These are phyloP conservation scores for Ogataea salicorniae DNA, from an alignment of 805 yeast genomes.

Conservation along the genomic window DNA sequence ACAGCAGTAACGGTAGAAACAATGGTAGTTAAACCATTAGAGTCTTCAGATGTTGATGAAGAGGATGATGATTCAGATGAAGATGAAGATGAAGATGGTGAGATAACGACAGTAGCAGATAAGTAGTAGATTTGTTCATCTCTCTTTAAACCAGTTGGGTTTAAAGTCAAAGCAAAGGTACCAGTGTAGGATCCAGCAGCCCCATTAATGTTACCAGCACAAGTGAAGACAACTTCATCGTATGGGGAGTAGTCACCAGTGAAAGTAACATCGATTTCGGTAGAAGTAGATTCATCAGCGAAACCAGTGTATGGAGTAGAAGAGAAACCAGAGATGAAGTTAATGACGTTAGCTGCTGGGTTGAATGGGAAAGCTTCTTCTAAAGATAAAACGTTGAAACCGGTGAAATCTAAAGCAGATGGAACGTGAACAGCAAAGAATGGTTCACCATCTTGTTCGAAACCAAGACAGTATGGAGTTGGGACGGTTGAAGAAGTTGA, in stretches of 20 bases:
- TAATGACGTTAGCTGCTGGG: constrained; percentile 2
- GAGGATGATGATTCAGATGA: neutral
- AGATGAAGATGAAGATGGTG: constrained; percentile 3
- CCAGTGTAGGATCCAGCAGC: constrained; percentile 18
- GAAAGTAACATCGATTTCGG: constrained; percentile 15
- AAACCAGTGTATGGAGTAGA: constrained; percentile 2
- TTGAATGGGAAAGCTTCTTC: constrained; percentile 15
- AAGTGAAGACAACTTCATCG: constrained; percentile 2
- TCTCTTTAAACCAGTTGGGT: constrained; percentile 18
- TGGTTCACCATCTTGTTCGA: constrained; percentile 15
- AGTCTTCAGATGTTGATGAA: constrained; percentile 5
- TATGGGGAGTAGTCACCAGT: constrained; percentile 6
- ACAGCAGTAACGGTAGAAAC: constrained; percentile 3
- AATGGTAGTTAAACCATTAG: neutral
- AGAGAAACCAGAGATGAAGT: constrained; percentile 4
- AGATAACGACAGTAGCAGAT: constrained; percentile 17
- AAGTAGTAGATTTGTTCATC: constrained; percentile 21
- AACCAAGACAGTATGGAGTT: constrained; percentile 16
- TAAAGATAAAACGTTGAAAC: constrained; percentile 14
- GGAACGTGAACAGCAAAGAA: constrained; percentile 18
- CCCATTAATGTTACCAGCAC: constrained; percentile 16
- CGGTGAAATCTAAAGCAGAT: constrained; percentile 7
- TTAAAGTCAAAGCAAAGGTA: constrained; percentile 17
- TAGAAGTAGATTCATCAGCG: constrained; percentile 13
- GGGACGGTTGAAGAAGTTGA: constrained; percentile 5